phyloP scores from a whole-genome alignment of 305 asterid species.

The Fraxinus xanthoxyloides region DNA sequence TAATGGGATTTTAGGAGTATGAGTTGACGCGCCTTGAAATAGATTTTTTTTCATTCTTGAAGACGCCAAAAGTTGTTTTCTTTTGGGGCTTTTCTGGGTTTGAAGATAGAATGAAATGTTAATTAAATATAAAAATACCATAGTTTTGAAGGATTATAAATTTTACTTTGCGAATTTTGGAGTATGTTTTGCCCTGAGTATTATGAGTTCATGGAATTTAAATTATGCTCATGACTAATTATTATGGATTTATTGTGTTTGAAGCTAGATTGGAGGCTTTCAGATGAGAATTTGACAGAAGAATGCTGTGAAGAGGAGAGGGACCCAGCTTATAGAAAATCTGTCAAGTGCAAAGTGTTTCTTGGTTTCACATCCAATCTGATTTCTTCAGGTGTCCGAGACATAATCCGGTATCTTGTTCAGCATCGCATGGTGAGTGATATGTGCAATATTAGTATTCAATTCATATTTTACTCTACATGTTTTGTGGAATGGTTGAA shows the following conservation, averaged over 20 bases:
- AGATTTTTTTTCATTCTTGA: background rate
- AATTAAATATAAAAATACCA: background rate
- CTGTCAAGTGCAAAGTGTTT: conserved; percentile 79
- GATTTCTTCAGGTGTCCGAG: conserved; percentile 88
- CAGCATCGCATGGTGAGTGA: conserved; percentile 84
- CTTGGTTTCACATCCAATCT: conserved; percentile 94
- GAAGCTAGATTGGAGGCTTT: conserved; percentile 97
- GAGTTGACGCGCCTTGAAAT: background rate
- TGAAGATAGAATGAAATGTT: background rate
- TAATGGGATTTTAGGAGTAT: background rate
- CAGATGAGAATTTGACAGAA: conserved; percentile 60
- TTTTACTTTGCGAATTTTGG: background rate
- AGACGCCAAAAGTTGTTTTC: background rate
- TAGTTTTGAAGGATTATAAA: background rate
- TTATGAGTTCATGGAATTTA: background rate
- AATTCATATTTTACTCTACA: background rate
- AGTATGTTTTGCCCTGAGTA: background rate
- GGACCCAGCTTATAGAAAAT: conserved; percentile 51
- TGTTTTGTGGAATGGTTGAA: conserved; percentile 6
- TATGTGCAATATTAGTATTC: background rate
- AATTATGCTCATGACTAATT: conserved; percentile 15
- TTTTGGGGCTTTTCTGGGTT: background rate
- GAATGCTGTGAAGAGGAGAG: conserved; percentile 73
- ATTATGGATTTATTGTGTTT: conserved; percentile 29
- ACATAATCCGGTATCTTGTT: conserved; percentile 68